Evolutionary conservation across 768 basidiomycete genomes (phyloP), one percentile per base, ranked within the genome.

Genomic region (Kwoniella bestiolae): DNA sequence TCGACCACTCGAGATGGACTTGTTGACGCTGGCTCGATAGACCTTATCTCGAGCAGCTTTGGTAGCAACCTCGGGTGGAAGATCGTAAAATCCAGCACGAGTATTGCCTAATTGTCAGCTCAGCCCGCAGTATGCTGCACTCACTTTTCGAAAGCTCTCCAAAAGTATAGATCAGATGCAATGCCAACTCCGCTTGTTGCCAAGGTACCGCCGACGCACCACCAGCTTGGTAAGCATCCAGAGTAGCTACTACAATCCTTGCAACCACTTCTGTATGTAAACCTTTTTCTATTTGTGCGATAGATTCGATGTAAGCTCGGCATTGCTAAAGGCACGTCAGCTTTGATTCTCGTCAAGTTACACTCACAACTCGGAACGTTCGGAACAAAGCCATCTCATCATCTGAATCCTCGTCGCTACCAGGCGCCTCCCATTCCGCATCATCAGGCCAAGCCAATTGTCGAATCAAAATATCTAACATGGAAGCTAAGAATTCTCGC

Each of bases 81-180:
- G 86, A 57, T 90, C 85, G 78, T 91, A 94, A 80, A 97, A 97
- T 2, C 91, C 90, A 9, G 88, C 86, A 12, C 91, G 88, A 9
- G 94, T 93, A 78, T 90, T 91, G 2, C 86, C 88, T 78, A 44
- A 26, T 23, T 63, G 32, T 65, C 56, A 65, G 63, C 63, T 21
- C 28, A n/a, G 65, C 60, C 60, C 21, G 5, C 8, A n/a, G n/a
- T 5, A 25, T 31, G 21, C 1, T 49, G 21, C 18, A 77, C 89
- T 56, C 63, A 93, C 94, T 87, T 84, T 92, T 95, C 34, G 76
- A 72, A 70, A 95, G 87, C 79, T 96, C 94, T 46, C 95, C 95
- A 73, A 91, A 98, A 34, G 95, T 90, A 76, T 88, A 97, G 9
- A 97, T 88, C 26, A 98, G 85, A 79, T 93, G 93, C n/a, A 95